These are phyloP conservation scores for Suillus subalutaceus DNA, from an alignment of 768 basidiomycete species.

Conservation along the genomic window DNA sequence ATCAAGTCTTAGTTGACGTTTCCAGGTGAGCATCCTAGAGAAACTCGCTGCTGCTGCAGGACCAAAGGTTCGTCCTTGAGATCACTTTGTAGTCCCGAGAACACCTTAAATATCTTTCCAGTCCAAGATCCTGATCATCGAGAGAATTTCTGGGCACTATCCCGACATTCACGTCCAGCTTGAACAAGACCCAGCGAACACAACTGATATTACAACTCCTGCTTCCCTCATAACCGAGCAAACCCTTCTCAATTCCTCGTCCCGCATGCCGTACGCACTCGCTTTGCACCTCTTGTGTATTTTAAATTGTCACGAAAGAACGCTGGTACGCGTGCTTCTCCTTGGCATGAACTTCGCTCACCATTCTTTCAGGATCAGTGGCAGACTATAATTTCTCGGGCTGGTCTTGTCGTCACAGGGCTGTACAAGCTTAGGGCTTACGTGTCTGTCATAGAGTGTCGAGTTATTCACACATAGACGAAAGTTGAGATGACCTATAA, in stretches of 20 bases:
- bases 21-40: conserved; percentile 1
- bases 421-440: conserved; percentile 8
- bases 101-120: not conserved
- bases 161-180: not conserved
- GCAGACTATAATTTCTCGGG: not conserved
- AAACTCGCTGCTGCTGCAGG: conserved; percentile 8
- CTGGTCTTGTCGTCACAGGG: conserved; percentile 5
- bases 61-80: conserved; percentile 4
- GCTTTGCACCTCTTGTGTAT: conserved; percentile 4
- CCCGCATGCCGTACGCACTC: not conserved
- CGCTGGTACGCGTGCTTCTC: not conserved
- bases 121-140: conserved; percentile 12
- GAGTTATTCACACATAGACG: not conserved
- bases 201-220: not conserved
- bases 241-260: not conserved
- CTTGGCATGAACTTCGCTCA: not conserved
- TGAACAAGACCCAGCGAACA: not conserved
- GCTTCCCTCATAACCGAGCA: not conserved
- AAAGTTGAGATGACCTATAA: not conserved
- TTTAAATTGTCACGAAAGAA: conserved; percentile 11
- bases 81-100: not conserved
- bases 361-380: conserved; percentile 8
- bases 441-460: conserved; percentile 9
- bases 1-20: not conserved
- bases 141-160: conserved; percentile 1